Evolutionary conservation across 2,329 filamentous ascomycete genomes (phyloP), one percentile per base, ranked within the genome.

Genomic region (Nigrograna mackinnonii): DNA sequence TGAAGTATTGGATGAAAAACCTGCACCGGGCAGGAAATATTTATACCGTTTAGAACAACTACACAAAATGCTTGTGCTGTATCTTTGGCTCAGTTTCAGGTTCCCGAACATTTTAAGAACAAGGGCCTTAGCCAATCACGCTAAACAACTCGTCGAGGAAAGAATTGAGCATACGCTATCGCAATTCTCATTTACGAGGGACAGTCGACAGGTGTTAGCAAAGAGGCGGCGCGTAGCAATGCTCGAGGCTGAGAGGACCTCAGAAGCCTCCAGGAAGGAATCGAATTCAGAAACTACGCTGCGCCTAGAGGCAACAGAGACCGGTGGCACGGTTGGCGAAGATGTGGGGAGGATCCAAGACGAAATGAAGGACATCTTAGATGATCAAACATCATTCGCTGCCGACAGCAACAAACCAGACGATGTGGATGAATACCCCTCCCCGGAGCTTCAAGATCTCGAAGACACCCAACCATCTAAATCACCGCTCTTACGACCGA

Each of bases 31-130:
- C 12, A 70, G 78, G 39, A 65, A 73, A 0, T 89, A 90, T 52
- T 76, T 99, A 9, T 73, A 75, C 41, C 70, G 76, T 6, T 74
- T 97, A 16, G 94, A 99, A 66, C 67, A 73, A 3, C 76, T 99
- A 13, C 94, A 99, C 71, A 88, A 89, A 57, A 77, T 83, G 20
- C 74, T 99, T 26, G 89, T 92, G 33, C 73, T 91, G 35, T 99
- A 97, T 63, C 78, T 95, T 2, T 99, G 94, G 94, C 77, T 99
- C 13, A 92, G 88, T 55, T 97, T 92, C 68, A 85, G 92, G 5
- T 95, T 92, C 66, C 78, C 83, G 3, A 88, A 89, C 36, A 78
- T 95, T 37, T 95, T 96, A 66, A 79, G 75, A 5, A 88, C 85
- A 50, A 82, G 92, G 55, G 75, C 75, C 1, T 75, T 96, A 32